Evolutionary conservation across 257 asterid species (phyloP), one percentile per base, ranked within the genome.

Genomic region (Knoxia roxburghii): DNA sequence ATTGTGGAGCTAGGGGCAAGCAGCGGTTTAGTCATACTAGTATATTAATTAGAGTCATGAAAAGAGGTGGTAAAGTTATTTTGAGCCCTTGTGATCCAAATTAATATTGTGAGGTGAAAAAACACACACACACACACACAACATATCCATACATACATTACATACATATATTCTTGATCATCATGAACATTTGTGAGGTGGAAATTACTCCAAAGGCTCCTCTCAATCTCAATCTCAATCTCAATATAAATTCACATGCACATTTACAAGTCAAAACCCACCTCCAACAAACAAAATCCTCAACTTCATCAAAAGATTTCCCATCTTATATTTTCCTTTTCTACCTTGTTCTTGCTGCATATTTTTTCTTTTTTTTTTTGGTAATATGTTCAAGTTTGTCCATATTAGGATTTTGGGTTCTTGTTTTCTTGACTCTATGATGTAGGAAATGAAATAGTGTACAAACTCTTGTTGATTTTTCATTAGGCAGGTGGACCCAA

Each of bases 161-260:
- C n/a, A n/a, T n/a, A n/a, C n/a, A n/a, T n/a, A n/a, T n/a, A n/a
- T n/a, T n/a, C n/a, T n/a, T n/a, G n/a, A n/a, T n/a, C n/a, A 30
- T 60, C 65, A 51, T 73, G 63, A 63, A 67, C 41, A 37, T 56
- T 75, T 45, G 79, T 74, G 92, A 82, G 87, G 87, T 84, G 82
- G 84, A 72, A 77, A 77, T 89, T 83, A 85, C 85, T 85, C 95
- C 85, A 77, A 53, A 83, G 88, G 95, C 96, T 85, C 96, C 89
- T 78, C 78, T 75, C 80, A 30, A 9, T 4, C 41, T 37, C 41
- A n/a, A n/a, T n/a, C n/a, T n/a, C n/a, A n/a, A n/a, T n/a, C n/a
- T n/a, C n/a, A n/a, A n/a, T n/a, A n/a, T n/a, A n/a, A n/a, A 71
- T 64, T 59, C 66, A 14, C 63, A 51, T 63, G 50, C 69, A 77